Base-by-base conservation (phyloP, 306 rosid species). In the Acacia acuminata region DNA sequence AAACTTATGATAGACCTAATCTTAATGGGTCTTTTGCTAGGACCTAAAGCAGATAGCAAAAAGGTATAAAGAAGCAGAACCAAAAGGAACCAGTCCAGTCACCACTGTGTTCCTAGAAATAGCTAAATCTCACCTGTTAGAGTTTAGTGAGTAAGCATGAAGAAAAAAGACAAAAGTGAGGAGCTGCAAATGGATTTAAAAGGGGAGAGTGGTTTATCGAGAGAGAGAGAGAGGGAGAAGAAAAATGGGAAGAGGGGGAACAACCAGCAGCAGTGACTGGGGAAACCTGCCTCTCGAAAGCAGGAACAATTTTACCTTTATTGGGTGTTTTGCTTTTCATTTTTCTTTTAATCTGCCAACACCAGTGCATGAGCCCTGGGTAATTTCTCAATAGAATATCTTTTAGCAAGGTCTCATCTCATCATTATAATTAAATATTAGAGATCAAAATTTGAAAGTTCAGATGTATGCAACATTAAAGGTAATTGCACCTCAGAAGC, bases 401-500 rank as follows among this genome's bases (percentile, higher is more conserved):
- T 58, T 58, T 58, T 58, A 56, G 14, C 25, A 56, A 63, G 40
- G 68, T 9, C 15, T 13, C 16, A n/a, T 14, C 22, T 38, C 11
- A 36, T 6, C 47, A 36, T 58, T 17, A 67, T 34, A 36, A 19
- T 67, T 36, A 24, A 42, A 17, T 44, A 71, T 48, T 25, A 44
- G 47, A 20, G 81, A 68, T 17, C 0, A 34, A 30, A 73, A 1
- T 9, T 20, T 42, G 53, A 77, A 38, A 55, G 25, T 64, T 60
- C 40, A 73, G 9, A 55, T 20, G 27, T 55, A 7, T 55, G 63
- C 63, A 55, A 20, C 25, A 55, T 20, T 1, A 53, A 43, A 42
- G 64, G 61, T 72, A 25, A 44, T 24, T 77, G 68, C 73, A 79
- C 73, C 19, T 58, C 76, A 48, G 63, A 36, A 30, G 44, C 71